Conservation (phyloP, 2,329 filamentous ascomycete species). For the Epichloe aotearoae region DNA sequence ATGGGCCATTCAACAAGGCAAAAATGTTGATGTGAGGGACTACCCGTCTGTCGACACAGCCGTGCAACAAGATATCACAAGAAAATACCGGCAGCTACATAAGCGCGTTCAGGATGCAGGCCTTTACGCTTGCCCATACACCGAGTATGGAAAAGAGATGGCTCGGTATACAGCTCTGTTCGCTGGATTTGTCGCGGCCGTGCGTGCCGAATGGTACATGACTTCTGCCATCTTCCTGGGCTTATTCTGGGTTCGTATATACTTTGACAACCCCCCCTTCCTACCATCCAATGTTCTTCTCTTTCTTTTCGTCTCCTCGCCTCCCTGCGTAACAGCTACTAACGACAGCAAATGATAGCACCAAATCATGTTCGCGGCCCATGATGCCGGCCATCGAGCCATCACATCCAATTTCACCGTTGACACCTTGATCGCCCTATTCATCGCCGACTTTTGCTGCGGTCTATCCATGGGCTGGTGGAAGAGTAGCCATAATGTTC, state of each 20-base stretch:
- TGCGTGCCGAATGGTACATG: slow-evolving; percentile 41
- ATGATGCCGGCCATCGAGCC: slow-evolving; percentile 50
- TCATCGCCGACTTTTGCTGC: slow-evolving; percentile 52
- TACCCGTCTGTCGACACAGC: slow-evolving; percentile 41
- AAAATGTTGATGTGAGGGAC: slow-evolving; percentile 19
- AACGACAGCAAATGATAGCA: slow-evolving; percentile 28
- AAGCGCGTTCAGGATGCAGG: slow-evolving; percentile 39
- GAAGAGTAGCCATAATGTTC: slow-evolving; percentile 57
- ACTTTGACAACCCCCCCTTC: background rate
- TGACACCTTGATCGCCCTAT: slow-evolving; percentile 48
- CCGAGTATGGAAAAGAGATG: slow-evolving; percentile 44
- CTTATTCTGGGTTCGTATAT: slow-evolving; percentile 40
- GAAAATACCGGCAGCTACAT: slow-evolving; percentile 43
- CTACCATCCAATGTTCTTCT: background rate
- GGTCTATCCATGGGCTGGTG: slow-evolving; percentile 56
- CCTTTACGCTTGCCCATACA: slow-evolving; percentile 44
- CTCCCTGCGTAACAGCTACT: slow-evolving; percentile 1
- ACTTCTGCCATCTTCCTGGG: slow-evolving; percentile 46
- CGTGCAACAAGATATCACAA: slow-evolving; percentile 40
- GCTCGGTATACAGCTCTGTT: slow-evolving; percentile 42
- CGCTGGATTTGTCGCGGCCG: slow-evolving; percentile 27
- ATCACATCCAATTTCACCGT: slow-evolving; percentile 46
- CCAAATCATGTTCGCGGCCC: slow-evolving; percentile 55
- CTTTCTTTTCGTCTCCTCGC: no score
- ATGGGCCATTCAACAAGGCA: slow-evolving; percentile 21